A percentile compares a stretch with the other conserved stretches of the same genome.
Conservation (phyloP, 257 asterid species). For the Pogostemon cablin region DNA sequence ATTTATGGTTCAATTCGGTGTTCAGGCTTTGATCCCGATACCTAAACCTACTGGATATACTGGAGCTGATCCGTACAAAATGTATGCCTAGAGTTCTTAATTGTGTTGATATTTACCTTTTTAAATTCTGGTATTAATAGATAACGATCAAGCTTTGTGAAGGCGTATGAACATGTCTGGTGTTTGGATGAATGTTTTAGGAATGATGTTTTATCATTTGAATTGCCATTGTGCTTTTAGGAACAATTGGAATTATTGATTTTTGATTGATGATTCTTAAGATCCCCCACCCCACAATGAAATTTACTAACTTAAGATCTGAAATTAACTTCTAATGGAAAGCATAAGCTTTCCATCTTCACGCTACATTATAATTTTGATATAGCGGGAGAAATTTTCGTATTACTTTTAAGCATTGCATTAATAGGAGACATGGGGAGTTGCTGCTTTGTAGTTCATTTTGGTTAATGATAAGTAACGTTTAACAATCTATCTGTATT, state of each 20-base stretch:
- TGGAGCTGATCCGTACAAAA: slow-evolving; percentile 95
- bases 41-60: slow-evolving; percentile 90
- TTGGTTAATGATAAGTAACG: slow-evolving; percentile 5
- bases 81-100: slow-evolving; percentile 50
- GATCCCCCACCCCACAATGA: neutral
- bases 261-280: neutral
- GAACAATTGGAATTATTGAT: neutral
- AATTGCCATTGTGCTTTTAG: slow-evolving; percentile 8
- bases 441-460: slow-evolving; percentile 11
- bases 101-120: slow-evolving; percentile 23
- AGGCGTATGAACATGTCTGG: slow-evolving; percentile 1
- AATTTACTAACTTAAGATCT: slow-evolving; percentile 8
- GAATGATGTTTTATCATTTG: neutral
- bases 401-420: neutral
- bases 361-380: neutral
- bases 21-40: slow-evolving; percentile 81
- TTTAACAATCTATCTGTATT: slow-evolving; percentile 9
- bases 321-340: neutral
- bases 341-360: slow-evolving; percentile 1
- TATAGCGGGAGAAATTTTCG: neutral
- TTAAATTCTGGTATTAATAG: neutral
- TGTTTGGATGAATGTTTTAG: slow-evolving; percentile 8
- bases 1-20: slow-evolving; percentile 23
- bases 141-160: neutral
- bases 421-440: slow-evolving; percentile 12